Base-by-base conservation (phyloP, 371 early-diverging fungal species). In the Zychaea mexicana region DNA sequence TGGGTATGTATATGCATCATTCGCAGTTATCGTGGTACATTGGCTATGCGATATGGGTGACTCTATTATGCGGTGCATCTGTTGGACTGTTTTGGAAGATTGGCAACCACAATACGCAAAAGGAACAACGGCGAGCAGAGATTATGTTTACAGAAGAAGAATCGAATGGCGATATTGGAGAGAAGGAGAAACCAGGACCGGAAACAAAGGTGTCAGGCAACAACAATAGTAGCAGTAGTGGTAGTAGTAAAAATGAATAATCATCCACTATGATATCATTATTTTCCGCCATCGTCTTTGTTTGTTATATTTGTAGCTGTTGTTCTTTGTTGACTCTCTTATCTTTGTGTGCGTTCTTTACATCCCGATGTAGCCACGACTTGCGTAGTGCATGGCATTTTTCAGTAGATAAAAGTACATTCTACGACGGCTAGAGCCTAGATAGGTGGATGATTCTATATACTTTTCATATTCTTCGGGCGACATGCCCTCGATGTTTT, bases 1-100 rank as follows among this genome's bases (percentile, higher is more conserved):
- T 77, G 38, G 75, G 78, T 12, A 74, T 77, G 70, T 57, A 53
- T 6, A 70, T 74, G 38, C 72, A 68, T 21, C 49, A 61, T 46
- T 42, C 64, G 13, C 39, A 47, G 5, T 4, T 60, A 7, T 42
- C 58, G 5, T 19, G 59, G n/a, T 77, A 58, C 57, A 67, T 72
- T 45, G 49, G 30, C 13, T 74, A 72, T 33, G 65, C 60, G 31
- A 47, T 68, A 2, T 74, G 74, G 78, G 17, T 68, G 3, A 17
- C 46, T 5, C 1, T 67, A 1, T 32, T 66, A 13, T 46, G 49
- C 22, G 21, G 47, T 6, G 45, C 52, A 10, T 73, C 70, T 46
- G 10, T 64, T n/a, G 61, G 32, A 12, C 45, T 76, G 5, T 31
- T 58, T 30, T 71, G 70, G 61, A 69, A 42, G 9, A 57, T 26